Percentiles rank a stretch among this genome's conserved stretches.
Conservation (phyloP, 169 alveolate species). For the Eimeria falciformis region DNA sequence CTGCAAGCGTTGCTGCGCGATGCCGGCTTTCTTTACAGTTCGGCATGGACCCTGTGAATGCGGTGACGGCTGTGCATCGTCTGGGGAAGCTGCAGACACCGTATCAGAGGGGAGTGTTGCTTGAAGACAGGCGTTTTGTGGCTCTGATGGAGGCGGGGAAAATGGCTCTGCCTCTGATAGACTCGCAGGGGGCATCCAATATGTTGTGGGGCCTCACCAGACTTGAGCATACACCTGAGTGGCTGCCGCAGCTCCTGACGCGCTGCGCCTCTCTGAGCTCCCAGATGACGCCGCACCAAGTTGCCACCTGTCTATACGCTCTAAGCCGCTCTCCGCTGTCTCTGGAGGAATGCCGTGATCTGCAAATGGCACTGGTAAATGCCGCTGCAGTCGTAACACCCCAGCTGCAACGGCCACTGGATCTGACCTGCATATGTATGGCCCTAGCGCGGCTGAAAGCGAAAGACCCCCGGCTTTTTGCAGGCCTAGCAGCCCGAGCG, state of each 20-base stretch:
- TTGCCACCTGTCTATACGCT: constrained; percentile 62
- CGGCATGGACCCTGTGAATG: constrained; percentile 11
- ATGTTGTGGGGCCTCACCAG: constrained; percentile 72
- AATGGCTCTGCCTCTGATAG: constrained; percentile 32
- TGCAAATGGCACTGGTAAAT: constrained; percentile 42
- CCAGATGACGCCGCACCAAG: constrained; percentile 58
- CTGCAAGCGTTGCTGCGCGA: constrained; percentile 9
- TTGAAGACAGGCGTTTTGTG: constrained; percentile 48
- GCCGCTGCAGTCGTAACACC: constrained; percentile 24
- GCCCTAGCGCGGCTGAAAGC: constrained; percentile 34
- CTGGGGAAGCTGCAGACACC: constrained; percentile 70
- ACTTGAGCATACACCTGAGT: constrained; percentile 51
- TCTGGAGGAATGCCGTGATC: constrained; percentile 32
- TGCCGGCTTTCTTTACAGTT: not conserved
- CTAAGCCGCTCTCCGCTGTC: constrained; percentile 30
- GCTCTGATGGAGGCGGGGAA: constrained; percentile 56
- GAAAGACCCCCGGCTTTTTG: constrained; percentile 27
- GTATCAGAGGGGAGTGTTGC: not conserved
- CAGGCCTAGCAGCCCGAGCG: not conserved
- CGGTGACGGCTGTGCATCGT: constrained; percentile 64
- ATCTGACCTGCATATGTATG: constrained; percentile 67
- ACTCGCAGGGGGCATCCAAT: constrained; percentile 41
- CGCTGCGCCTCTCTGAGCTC: constrained; percentile 31
- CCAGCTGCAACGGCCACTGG: constrained; percentile 49
- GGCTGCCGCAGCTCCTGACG: constrained; percentile 76